Evolutionary conservation across 2,329 filamentous ascomycete species (phyloP).

Genomic region (Neonectria magnoliae): DNA sequence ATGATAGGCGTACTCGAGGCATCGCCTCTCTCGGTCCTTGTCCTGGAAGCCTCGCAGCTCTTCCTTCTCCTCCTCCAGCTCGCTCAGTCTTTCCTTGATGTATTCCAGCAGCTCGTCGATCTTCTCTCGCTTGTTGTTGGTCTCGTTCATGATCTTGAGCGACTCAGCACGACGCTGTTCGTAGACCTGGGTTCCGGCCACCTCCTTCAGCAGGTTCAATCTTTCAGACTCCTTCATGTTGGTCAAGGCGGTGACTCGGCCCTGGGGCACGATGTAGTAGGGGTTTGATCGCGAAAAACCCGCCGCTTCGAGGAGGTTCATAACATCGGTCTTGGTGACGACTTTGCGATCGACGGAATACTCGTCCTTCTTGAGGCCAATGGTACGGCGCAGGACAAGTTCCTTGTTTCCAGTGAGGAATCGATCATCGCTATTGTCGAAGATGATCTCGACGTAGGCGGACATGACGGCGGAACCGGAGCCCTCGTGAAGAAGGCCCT

Average conservation of each 20-base stretch:
- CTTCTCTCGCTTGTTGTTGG: conserved; percentile 91
- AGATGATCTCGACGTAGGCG: conserved; percentile 99
- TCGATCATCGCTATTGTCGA: conserved; percentile 96
- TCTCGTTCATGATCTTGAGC: conserved; percentile 96
- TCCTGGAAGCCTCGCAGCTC: conserved; percentile 94
- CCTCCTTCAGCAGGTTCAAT: conserved; percentile 90
- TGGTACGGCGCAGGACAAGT: conserved; percentile 89
- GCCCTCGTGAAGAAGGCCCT: conserved; percentile 96
- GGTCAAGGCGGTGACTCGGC: conserved; percentile 92
- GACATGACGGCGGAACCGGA: conserved; percentile 98
- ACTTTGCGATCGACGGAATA: conserved; percentile 98
- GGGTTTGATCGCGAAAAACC: conserved; percentile 97
- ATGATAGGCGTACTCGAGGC: conserved; percentile 94
- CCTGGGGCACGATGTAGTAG: conserved; percentile 99
- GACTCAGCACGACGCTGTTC: conserved; percentile 91
- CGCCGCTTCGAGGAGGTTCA: conserved; percentile 93
- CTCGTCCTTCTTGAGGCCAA: conserved; percentile 97
- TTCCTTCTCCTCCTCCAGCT: conserved; percentile 97
- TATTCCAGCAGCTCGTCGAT: conserved; percentile 93
- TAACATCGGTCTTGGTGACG: conserved; percentile 91
- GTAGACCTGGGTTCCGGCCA: conserved; percentile 98
- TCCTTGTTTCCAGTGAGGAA: conserved; percentile 95
- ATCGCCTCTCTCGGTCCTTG: conserved; percentile 90
- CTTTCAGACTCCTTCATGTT: conserved; percentile 99
- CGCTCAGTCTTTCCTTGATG: conserved; percentile 87